Evolutionary conservation across 2,329 filamentous ascomycete genomes (phyloP).

Genomic region (Ascochyta pisi): DNA sequence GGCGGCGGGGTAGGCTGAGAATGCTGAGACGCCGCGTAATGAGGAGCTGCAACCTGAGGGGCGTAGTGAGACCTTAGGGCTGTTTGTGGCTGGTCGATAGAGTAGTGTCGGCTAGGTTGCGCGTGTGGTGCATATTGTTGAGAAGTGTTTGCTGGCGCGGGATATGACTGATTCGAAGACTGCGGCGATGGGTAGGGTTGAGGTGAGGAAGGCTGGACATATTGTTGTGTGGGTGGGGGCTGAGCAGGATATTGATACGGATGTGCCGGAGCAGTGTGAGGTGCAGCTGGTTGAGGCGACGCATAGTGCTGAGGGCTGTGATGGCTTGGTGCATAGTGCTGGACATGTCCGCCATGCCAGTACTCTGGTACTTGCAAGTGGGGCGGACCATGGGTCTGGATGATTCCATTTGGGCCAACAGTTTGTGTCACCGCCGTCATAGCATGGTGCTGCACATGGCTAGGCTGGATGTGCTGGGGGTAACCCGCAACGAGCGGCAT

Average conservation of each 20-base stretch:
- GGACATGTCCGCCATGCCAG: conserved; percentile 36
- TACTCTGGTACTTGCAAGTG: conserved; percentile 43
- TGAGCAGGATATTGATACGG: conserved; percentile 34
- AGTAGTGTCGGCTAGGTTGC: conserved; percentile 30
- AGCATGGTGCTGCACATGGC: conserved; percentile 38
- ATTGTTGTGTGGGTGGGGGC: conserved; percentile 30
- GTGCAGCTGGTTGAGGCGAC: conserved; percentile 25
- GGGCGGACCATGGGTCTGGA: conserved; percentile 35
- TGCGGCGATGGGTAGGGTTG: conserved; percentile 37
- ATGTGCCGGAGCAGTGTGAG: conserved; percentile 27
- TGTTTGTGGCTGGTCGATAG: conserved; percentile 27
- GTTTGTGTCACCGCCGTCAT: conserved; percentile 29
- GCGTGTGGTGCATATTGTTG: conserved; percentile 20
- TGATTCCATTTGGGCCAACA: conserved; percentile 31
- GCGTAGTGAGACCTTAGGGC: conserved; percentile 28
- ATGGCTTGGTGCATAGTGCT: conserved; percentile 34
- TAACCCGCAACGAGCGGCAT: conserved; percentile 40
- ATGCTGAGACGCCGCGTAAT: conserved; percentile 32
- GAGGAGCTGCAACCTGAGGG: conserved; percentile 21
- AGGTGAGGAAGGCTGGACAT: conserved; percentile 34
- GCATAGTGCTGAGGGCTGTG: conserved; percentile 37
- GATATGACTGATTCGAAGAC: conserved; percentile 28
- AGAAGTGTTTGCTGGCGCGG: conserved; percentile 6
- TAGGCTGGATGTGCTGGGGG: conserved; percentile 37
- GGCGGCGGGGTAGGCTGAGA: conserved; percentile 30